Base-by-base conservation (phyloP, 192 early-diverging fungal genomes). In the Haplosporangium gracile region DNA sequence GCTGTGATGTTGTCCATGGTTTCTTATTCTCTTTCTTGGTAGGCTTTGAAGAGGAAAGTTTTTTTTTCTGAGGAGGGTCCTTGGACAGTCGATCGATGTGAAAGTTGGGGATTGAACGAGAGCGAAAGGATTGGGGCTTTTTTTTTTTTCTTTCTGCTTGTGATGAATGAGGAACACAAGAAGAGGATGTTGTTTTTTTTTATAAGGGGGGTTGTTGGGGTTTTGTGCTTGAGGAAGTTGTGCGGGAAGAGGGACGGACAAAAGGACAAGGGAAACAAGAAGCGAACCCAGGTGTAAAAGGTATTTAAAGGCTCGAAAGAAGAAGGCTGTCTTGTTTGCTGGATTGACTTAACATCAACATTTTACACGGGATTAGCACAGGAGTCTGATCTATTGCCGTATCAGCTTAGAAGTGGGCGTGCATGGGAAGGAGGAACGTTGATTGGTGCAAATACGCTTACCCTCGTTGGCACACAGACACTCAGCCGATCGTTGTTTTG, bases 161-260 rank as follows among this genome's bases (percentile, higher is more conserved):
- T 22, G 49, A 51, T 51, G 49, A 16, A 53, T 69, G 73, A 65
- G 42, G 43, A 15, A 68, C n/a, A 36, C 43, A 29, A 45, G 53
- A 5, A 65, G 39, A 51, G 49, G 49, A 20, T 51, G 49, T 18
- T 18, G 16, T 63, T 26, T 51, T 40, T 39, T 18, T 26, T 42
- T 40, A 39, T 9, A 57, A 36, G 51, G 18, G 47, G 26, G 29
- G 29, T 13, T 32, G 32, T 47, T 34, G 26, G 32, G 47, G 36
- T 36, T 57, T 57, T 65, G 60, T 65, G 60, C 60, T 65, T 65
- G 20, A 60, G 38, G 69, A 49, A 36, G 38, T 22, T 60, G 70
- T 57, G 29, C 73, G 74, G 74, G 65, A 63, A 51, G 70, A 77
- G 60, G 70, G 70, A 82, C 45, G 60, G 70, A 45, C 68, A 77